Percentiles rank a stretch among this genome's conserved stretches.
Conservation (phyloP, 768 basidiomycete genomes). For the Termitomyces bulborhizus region DNA sequence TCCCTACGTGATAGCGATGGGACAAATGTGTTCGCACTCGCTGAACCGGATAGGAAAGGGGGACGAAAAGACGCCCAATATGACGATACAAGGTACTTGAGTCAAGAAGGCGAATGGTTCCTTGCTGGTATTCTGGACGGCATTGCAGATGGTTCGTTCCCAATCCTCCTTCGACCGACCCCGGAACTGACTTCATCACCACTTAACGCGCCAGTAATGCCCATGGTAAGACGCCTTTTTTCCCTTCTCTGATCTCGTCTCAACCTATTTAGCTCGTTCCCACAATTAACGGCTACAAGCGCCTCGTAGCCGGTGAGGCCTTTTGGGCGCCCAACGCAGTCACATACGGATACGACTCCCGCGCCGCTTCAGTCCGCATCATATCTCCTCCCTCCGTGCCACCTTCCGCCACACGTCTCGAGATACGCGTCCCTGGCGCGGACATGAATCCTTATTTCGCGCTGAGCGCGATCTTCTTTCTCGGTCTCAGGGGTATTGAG, state of each 20-base stretch:
- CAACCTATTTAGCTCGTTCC: conserved; percentile 56
- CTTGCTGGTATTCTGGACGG: conserved; percentile 91
- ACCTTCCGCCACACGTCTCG: conserved; percentile 78
- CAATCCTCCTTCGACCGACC: background rate
- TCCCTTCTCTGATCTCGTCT: background rate
- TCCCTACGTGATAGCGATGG: conserved; percentile 68
- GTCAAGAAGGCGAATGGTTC: conserved; percentile 83
- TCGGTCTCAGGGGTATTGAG: conserved; percentile 86
- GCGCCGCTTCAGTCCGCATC: conserved; percentile 87
- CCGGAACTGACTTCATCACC: background rate
- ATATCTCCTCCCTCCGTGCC: conserved; percentile 89
- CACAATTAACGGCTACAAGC: conserved; percentile 96
- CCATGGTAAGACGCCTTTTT: conserved; percentile 46
- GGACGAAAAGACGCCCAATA: conserved; percentile 70
- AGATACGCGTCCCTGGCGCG: conserved; percentile 92
- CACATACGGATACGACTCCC: conserved; percentile 95
- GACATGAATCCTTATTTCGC: conserved; percentile 96
- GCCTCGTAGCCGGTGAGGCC: conserved; percentile 87
- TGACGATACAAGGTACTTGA: conserved; percentile 81
- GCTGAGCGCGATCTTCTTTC: conserved; percentile 77
- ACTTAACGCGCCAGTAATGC: conserved; percentile 52
- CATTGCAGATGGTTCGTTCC: conserved; percentile 65
- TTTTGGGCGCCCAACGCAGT: conserved; percentile 94
- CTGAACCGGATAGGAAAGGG: conserved; percentile 47
- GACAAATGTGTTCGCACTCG: conserved; percentile 74